These are phyloP conservation scores for Carex cristatella DNA, from an alignment of 176 grass and related monocot genomes.

Conservation along the genomic window DNA sequence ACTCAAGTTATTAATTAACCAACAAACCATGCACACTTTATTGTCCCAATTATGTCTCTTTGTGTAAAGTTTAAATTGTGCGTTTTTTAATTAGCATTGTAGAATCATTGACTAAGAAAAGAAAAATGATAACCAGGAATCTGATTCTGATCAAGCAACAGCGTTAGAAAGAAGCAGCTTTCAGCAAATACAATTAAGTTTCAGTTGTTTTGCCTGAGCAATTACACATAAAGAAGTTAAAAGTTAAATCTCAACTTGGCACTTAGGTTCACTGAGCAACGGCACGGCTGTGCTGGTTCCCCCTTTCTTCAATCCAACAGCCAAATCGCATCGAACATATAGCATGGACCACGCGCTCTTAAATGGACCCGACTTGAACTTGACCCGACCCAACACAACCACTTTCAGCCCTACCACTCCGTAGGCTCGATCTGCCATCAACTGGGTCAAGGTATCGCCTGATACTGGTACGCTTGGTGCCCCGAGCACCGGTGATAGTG, in stretches of 20 bases:
- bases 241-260: constrained; percentile 46
- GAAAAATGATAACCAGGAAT: neutral
- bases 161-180: neutral
- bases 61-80: neutral
- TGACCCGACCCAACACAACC: constrained; percentile 53
- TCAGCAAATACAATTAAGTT: neutral
- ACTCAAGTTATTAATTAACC: no score
- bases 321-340: constrained; percentile 54
- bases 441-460: constrained; percentile 27
- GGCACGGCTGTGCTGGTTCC: constrained; percentile 28
- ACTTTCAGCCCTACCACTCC: constrained; percentile 45
- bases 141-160: neutral
- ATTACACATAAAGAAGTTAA: neutral
- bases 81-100: neutral
- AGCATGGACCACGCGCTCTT: constrained; percentile 44
- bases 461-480: constrained; percentile 47
- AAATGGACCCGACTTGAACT: constrained; percentile 53
- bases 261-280: constrained; percentile 56
- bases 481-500: constrained; percentile 40
- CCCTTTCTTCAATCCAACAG: constrained; percentile 29
- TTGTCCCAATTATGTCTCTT: neutral
- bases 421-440: constrained; percentile 39
- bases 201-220: neutral
- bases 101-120: neutral
- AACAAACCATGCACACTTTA: neutral